These are phyloP conservation scores for Xylaria sp. DNA, from an alignment of 2,329 filamentous ascomycete genomes.

Conservation along the genomic window DNA sequence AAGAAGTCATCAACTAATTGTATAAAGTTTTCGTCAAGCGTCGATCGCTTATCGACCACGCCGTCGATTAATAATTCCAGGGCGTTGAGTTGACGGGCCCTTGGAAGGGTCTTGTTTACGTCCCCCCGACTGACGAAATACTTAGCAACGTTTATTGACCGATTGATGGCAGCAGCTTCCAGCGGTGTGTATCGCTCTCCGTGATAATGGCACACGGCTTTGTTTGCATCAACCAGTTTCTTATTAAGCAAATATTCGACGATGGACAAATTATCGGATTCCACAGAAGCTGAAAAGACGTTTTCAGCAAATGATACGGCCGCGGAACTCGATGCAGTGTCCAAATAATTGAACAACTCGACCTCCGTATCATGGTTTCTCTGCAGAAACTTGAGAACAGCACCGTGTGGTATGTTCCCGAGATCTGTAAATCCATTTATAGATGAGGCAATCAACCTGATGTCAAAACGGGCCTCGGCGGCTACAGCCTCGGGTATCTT, in stretches of 20 bases:
- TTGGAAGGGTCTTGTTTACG: conserved; percentile 5
- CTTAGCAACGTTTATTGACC: background rate
- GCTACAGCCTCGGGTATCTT: background rate
- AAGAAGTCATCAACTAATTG: background rate
- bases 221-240: conserved; percentile 2
- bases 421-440: conserved; percentile 14
- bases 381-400: background rate
- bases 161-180: background rate
- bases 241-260: background rate
- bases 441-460: background rate
- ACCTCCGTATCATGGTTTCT: background rate
- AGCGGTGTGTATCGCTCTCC: conserved; percentile 4
- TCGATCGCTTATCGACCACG: background rate
- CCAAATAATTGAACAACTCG: background rate
- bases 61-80: background rate
- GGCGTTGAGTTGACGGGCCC: background rate
- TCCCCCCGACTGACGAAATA: conserved; percentile 3
- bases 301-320: background rate
- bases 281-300: background rate
- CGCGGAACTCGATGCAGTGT: background rate
- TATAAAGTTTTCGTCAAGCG: background rate
- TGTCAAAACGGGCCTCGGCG: conserved; percentile 10
- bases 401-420: background rate
- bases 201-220: background rate
- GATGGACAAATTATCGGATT: background rate